Evolutionary conservation across 352 stramenopile genomes (phyloP), one percentile per base, ranked within the genome.

Genomic region (Globisporangium perplexum): DNA sequence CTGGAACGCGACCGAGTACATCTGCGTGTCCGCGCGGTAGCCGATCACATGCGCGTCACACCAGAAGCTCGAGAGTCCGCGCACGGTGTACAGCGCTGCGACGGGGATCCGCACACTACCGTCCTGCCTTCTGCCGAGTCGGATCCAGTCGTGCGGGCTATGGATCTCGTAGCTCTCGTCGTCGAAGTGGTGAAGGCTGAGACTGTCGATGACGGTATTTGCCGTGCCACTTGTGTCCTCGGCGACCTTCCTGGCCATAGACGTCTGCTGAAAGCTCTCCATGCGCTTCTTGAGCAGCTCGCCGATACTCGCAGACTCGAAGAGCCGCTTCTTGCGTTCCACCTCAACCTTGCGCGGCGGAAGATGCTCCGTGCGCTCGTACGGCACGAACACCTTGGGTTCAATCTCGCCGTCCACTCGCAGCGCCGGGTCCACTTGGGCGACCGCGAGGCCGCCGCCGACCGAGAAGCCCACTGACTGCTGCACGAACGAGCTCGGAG

Each of bases 141-240:
- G 50, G 24, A 93, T 79, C 84, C 84, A 95, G 22, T 88, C 72
- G 4, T 69, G 51, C 1, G 77, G 68, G 20, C 65, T 68, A 41
- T 87, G 78, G 11, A 83, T 73, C 55, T 95, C 84, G 55, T 76
- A 95, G 51, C 72, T 91, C 24, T 85, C 77, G 31, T 95, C 84
- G 56, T 95, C 84, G 28, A 95, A 95, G 23, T 77, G 45, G 38
- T 88, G 66, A 5, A 95, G 60, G 24, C 65, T 77, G 38, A 95
- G 57, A 3, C 51, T 69, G 18, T 88, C 77, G 18, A 91, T 60
- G 39, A 92, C 73, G 24, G 57, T 53, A 55, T 77, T 80, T 1
- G 73, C 72, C 1, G 69, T 55, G 33, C 77, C 76, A 20, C 77
- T 88, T 15, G 58, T 54, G 47, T 88, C 73, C 28, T 65, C 63